phyloP scores from a whole-genome alignment of 768 basidiomycete genomes.

The Suillus occidentalis region DNA sequence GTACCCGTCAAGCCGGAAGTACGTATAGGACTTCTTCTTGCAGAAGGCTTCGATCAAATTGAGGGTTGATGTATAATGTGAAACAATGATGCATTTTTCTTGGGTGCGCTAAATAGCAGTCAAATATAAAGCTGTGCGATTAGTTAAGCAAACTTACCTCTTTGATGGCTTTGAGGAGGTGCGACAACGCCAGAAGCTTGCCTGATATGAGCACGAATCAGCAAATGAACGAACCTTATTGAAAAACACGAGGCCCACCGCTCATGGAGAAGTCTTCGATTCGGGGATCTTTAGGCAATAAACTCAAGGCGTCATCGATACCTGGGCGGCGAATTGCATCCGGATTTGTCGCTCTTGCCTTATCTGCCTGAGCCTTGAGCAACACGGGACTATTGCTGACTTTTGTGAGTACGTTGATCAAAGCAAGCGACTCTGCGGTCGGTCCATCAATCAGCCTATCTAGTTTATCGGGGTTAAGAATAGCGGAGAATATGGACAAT shows the following conservation, averaged over 20 bases:
- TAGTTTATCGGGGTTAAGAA: conserved; percentile 71
- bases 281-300: conserved; percentile 59
- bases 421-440: conserved; percentile 73
- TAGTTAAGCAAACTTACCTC: conserved; percentile 40
- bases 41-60: conserved; percentile 90
- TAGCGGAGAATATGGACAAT: conserved; percentile 69
- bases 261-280: conserved; percentile 78
- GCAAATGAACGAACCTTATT: neutral
- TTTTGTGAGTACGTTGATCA: conserved; percentile 83
- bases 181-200: conserved; percentile 68
- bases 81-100: conserved; percentile 95
- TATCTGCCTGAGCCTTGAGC: conserved; percentile 75
- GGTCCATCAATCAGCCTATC: conserved; percentile 68
- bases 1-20: conserved; percentile 86
- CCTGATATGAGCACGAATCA: conserved; percentile 44
- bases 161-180: conserved; percentile 58
- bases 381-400: conserved; percentile 92
- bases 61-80: conserved; percentile 95
- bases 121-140: neutral
- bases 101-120: conserved; percentile 56
- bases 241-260: conserved; percentile 49
- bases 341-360: conserved; percentile 45
- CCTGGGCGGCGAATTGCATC: conserved; percentile 46
- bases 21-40: conserved; percentile 71
- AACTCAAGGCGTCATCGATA: conserved; percentile 57